Conservation (phyloP, 306 rosid genomes). For the Vicia sativa region DNA sequence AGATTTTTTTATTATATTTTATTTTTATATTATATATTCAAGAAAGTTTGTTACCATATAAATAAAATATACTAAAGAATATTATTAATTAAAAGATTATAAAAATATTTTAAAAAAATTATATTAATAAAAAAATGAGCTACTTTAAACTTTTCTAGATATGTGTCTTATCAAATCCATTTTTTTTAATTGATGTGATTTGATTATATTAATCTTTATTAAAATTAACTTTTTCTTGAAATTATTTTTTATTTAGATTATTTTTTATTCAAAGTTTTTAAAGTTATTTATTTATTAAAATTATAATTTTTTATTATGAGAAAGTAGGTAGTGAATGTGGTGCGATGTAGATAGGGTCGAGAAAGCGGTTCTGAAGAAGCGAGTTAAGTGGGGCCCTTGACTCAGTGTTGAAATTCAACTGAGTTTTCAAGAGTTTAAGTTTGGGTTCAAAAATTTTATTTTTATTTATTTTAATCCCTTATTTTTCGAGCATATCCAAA, state of each 20-base stretch:
- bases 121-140: neutral
- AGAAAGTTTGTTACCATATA: neutral
- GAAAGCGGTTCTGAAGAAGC: slow-evolving; percentile 32
- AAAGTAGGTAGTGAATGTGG: slow-evolving; percentile 47
- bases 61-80: neutral
- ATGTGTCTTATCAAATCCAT: neutral
- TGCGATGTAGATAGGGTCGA: slow-evolving; percentile 37
- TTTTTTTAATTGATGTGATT: neutral
- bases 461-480: neutral
- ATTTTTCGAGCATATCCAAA: neutral
- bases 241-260: too few relatives aligned
- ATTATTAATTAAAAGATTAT: slow-evolving; percentile 6
- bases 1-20: neutral
- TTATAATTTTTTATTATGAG: neutral
- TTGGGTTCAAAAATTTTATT: neutral
- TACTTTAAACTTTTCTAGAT: neutral
- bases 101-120: neutral
- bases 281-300: too few relatives aligned
- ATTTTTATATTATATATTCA: neutral
- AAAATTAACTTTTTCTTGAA: too few relatives aligned
- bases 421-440: neutral
- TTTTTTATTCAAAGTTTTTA: too few relatives aligned
- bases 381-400: slow-evolving; percentile 28
- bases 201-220: neutral
- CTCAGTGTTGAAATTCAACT: neutral